These are phyloP conservation scores for Oidiodendron maius DNA, from an alignment of 495 filamentous ascomycete species.

Conservation along the genomic window DNA sequence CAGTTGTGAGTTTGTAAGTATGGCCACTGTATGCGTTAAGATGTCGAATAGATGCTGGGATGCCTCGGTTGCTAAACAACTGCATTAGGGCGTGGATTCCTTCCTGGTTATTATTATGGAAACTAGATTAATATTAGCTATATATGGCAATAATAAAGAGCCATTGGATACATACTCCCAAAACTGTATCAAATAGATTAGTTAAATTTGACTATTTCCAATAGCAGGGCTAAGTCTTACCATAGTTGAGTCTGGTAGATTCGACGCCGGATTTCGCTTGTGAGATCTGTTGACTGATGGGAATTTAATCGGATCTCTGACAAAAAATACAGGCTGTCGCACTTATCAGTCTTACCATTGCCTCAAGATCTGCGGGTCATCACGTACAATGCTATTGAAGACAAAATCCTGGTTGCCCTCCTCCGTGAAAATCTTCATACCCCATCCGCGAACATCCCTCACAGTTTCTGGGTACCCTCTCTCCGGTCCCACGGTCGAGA, in stretches of 20 bases:
- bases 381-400: slow-evolving; percentile 25
- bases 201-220: neutral
- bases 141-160: too few species aligned
- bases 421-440: slow-evolving; percentile 63
- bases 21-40: slow-evolving; percentile 61
- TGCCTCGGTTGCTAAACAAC: slow-evolving; percentile 57
- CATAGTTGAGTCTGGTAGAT: slow-evolving; percentile 45
- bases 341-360: neutral
- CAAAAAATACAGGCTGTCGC: slow-evolving; percentile 39
- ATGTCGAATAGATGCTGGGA: slow-evolving; percentile 51
- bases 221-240: neutral
- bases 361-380: neutral
- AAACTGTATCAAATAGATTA: too few species aligned
- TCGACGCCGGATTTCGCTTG: slow-evolving; percentile 43
- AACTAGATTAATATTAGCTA: too few species aligned
- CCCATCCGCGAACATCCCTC: slow-evolving; percentile 72
- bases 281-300: slow-evolving; percentile 47
- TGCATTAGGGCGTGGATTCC: slow-evolving; percentile 54
- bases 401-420: slow-evolving; percentile 41
- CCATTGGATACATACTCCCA: too few species aligned
- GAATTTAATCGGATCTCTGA: slow-evolving; percentile 52
- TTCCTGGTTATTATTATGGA: slow-evolving; percentile 55
- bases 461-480: slow-evolving; percentile 67
- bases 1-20: slow-evolving; percentile 50
- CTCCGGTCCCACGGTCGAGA: slow-evolving; percentile 71